A percentile compares a stretch with the other conserved stretches of the same genome.
phyloP scores from a whole-genome alignment of 2,329 filamentous ascomycete species.

The Penicillium sclerotiorum region DNA sequence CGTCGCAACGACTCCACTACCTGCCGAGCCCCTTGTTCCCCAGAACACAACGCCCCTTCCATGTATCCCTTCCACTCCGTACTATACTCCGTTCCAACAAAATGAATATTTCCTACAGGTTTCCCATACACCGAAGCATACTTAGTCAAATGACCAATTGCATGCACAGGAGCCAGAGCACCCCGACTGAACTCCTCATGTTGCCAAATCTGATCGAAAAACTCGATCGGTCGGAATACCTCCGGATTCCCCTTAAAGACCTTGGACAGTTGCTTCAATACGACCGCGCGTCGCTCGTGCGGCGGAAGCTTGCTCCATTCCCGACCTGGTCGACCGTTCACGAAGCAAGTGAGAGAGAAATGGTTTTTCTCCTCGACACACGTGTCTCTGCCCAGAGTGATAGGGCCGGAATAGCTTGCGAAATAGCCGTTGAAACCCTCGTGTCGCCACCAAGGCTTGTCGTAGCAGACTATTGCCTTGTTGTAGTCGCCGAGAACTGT shows the following conservation, averaged over 20 bases:
- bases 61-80: constrained; percentile 20
- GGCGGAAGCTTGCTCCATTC: constrained; percentile 29
- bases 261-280: constrained; percentile 15
- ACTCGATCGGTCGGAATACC: constrained; percentile 1
- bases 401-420: constrained; percentile 51
- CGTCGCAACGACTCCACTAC: not conserved
- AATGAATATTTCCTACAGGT: constrained; percentile 29
- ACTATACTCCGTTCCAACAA: constrained; percentile 8
- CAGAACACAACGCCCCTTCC: constrained; percentile 7
- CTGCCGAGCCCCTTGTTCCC: not conserved
- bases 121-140: constrained; percentile 3
- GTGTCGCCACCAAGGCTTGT: constrained; percentile 50
- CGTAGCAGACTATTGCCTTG: constrained; percentile 54
- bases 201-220: constrained; percentile 9
- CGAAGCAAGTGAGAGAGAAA: constrained; percentile 46
- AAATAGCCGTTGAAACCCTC: constrained; percentile 50
- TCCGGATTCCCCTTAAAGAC: not conserved
- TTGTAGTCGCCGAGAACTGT: constrained; percentile 52
- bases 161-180: constrained; percentile 6
- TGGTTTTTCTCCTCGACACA: constrained; percentile 27
- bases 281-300: constrained; percentile 3
- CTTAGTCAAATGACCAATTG: constrained; percentile 6
- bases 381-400: constrained; percentile 51
- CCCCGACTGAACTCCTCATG: constrained; percentile 4
- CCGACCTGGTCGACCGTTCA: constrained; percentile 38